Evolutionary conservation across 2,329 filamentous ascomycete genomes (phyloP).

Genomic region (Meredithiella fracta): DNA sequence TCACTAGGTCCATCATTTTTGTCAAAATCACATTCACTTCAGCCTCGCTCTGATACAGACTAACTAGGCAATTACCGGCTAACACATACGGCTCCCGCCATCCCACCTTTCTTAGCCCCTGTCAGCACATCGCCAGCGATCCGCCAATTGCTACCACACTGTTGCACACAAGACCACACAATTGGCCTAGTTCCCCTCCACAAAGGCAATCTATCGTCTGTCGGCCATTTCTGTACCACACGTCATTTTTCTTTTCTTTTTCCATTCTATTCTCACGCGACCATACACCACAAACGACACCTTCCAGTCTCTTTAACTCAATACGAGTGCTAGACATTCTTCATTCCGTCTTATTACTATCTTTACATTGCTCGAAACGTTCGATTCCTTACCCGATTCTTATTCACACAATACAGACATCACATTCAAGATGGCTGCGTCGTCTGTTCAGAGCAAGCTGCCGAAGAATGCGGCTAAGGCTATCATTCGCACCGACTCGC

Average conservation of each 20-base stretch:
- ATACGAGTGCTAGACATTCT: too few relatives aligned
- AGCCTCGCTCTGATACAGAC: not conserved
- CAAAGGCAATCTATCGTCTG: not conserved
- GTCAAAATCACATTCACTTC: not conserved
- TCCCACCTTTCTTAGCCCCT: conserved; percentile 4
- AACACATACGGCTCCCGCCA: not conserved
- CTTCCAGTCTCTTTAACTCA: too few relatives aligned
- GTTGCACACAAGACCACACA: not conserved
- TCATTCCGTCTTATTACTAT: too few relatives aligned
- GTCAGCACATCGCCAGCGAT: not conserved
- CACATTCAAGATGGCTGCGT: conserved; percentile 38
- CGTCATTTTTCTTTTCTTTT: not conserved
- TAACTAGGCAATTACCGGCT: conserved; percentile 2
- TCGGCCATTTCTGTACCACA: not conserved
- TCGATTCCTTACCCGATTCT: not conserved
- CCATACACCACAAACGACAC: too few relatives aligned
- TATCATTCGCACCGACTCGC: conserved; percentile 41
- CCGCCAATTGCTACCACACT: not conserved
- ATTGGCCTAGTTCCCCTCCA: not conserved
- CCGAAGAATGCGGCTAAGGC: conserved; percentile 39
- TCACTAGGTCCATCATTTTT: too few relatives aligned
- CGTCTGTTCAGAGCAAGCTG: conserved; percentile 45
- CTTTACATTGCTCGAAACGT: too few relatives aligned
- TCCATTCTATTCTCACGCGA: not conserved
- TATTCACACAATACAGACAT: conserved; percentile 2